phyloP scores from a whole-genome alignment of 805 yeast species.

The Brettanomyces bruxellensis region DNA sequence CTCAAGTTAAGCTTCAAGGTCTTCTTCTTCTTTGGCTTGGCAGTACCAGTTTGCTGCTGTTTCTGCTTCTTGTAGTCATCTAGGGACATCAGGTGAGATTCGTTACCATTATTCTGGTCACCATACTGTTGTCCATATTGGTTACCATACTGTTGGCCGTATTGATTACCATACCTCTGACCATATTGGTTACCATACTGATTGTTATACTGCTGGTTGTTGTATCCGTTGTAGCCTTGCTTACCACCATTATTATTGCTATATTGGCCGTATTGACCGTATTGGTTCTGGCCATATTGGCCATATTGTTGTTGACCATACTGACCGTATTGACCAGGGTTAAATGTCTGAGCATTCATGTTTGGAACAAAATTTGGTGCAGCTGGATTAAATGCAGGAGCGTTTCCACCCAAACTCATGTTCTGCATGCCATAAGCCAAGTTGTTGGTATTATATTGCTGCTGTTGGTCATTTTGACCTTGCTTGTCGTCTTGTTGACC shows the following conservation, averaged over 20 bases:
- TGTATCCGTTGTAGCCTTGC: constrained; percentile 6
- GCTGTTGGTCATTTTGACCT: constrained; percentile 5
- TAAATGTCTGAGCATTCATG: constrained; percentile 26
- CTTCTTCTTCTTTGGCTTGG: constrained; percentile 43
- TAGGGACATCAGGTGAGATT: constrained; percentile 54
- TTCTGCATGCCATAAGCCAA: constrained; percentile 36
- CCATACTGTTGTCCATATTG: constrained; percentile 3
- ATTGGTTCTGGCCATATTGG: constrained; percentile 7
- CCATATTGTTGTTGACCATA: constrained; percentile 9
- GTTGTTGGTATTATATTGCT: constrained; percentile 30
- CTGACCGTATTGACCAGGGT: constrained; percentile 25
- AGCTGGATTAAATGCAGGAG: constrained; percentile 32
- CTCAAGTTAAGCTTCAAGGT: constrained; percentile 59
- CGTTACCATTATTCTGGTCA: constrained; percentile 8
- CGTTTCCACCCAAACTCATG: constrained; percentile 23
- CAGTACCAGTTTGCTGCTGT: constrained; percentile 31
- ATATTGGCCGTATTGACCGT: constrained; percentile 5
- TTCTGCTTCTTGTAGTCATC: constrained; percentile 71
- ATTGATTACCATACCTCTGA: constrained; percentile 14
- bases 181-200: constrained; percentile 3
- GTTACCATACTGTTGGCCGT: constrained; percentile 8
- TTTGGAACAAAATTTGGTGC: constrained; percentile 41
- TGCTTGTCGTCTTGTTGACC: constrained; percentile 1
- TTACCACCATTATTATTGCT: constrained; percentile 15
- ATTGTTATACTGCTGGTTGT: constrained; percentile 9